Evolutionary conservation across 345 rosid genomes (phyloP).

Genomic region (Hibiscus tridactylites): DNA sequence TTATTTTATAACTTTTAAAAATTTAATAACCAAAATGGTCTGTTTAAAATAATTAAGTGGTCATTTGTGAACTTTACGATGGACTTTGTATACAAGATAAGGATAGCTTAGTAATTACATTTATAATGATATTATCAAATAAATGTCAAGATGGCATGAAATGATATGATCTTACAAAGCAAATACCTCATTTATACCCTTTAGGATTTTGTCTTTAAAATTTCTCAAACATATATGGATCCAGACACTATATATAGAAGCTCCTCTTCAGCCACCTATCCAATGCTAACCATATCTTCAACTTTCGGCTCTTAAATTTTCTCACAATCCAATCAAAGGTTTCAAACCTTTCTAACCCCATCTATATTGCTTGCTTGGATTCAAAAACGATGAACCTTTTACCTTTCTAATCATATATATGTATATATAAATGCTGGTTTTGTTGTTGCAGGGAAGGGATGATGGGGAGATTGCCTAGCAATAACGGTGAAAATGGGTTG

Average conservation of each 20-base stretch:
- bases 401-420: too few species aligned
- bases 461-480: slow-evolving; percentile 37
- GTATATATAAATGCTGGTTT: neutral
- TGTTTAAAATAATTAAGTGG: too few species aligned
- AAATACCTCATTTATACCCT: neutral
- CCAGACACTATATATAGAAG: slow-evolving; percentile 19
- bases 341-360: neutral
- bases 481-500: slow-evolving; percentile 41
- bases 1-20: too few species aligned
- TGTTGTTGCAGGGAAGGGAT: slow-evolving; percentile 7
- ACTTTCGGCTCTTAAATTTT: neutral
- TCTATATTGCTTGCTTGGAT: neutral
- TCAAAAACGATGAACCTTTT: too few species aligned
- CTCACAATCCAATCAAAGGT: slow-evolving; percentile 13
- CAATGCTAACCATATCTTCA: neutral
- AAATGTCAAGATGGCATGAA: slow-evolving; percentile 2
- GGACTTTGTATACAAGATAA: too few species aligned
- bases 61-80: too few species aligned
- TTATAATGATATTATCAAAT: neutral
- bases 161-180: neutral
- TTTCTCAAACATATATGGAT: neutral
- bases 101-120: too few species aligned
- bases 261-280: neutral
- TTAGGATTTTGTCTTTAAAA: neutral
- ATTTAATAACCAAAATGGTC: too few species aligned